Evolutionary conservation across 202 grass and related monocot genomes (phyloP), one percentile per base, ranked within the genome.

Genomic region (Zoysia matrella): DNA sequence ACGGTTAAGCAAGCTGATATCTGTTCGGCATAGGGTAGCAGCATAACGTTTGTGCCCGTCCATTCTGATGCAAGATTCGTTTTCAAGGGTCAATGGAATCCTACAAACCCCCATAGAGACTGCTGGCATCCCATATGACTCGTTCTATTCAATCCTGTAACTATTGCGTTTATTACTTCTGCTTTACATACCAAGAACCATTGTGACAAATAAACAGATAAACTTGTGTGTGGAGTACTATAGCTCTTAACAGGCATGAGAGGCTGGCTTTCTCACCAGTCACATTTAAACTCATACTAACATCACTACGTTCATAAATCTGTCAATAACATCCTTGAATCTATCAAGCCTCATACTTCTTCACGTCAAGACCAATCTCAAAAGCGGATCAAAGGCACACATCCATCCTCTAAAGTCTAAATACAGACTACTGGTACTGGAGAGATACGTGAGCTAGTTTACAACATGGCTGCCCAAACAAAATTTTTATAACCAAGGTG

Each of bases 361-460:
- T 41, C 52, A 66, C 8, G 51, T 66, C 8, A 52, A 8, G 12
- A 72, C 47, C 67, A 72, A 7, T 62, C 39, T 13, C 16, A 48
- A 69, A 54, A 53, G 77, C 42, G 14, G 53, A 43, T 54, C 47
- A 53, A 79, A 66, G 44, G 39, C 76, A 7, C 6, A 30, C 68
- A 72, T 60, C 8, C 72, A 81, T 77, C 67, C 13, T 42, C 40
- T 43, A 76, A 41, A 22, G 22, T 22, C 22, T 22, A 22, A 22
- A 22, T 22, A 48, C 3, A 71, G 65, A 73, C 77, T 74, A 55
- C 62, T 46, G 72, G 11, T 22, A 22, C 22, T 22, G 57, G 22
- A 75, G 10, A 82, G 57, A 87, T 56, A 70, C 22, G 22, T 22
- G 22, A 83, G 70, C 56, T 72, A 83, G 36, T 9, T 73, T 82